Evolutionary conservation across 1,284 basidiomycete species (phyloP).

Genomic region (Pholiota adiposa): DNA sequence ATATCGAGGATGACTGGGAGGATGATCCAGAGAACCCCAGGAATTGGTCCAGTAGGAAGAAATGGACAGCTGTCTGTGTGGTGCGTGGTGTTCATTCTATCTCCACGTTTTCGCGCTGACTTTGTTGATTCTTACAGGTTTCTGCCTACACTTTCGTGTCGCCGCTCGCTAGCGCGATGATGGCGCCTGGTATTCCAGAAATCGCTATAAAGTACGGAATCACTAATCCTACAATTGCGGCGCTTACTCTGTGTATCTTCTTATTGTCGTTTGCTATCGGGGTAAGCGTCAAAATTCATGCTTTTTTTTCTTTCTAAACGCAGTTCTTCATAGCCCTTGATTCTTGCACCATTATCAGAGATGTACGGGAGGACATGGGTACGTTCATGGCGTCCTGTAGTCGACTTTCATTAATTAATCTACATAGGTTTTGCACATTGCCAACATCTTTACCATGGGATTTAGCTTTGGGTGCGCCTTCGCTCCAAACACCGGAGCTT

Average conservation of each 20-base stretch:
- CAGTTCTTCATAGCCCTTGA: slow-evolving; percentile 48
- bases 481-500: slow-evolving; percentile 55
- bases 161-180: slow-evolving; percentile 78
- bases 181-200: slow-evolving; percentile 76
- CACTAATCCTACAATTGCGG: slow-evolving; percentile 58
- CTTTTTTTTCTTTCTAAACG: not conserved
- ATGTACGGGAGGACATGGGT: slow-evolving; percentile 80
- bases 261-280: slow-evolving; percentile 77
- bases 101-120: not conserved
- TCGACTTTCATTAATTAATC: too few species aligned
- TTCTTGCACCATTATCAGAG: slow-evolving; percentile 77
- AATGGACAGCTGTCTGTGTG: slow-evolving; percentile 65
- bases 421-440: slow-evolving; percentile 61
- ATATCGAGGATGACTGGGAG: slow-evolving; percentile 63
- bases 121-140: slow-evolving; percentile 43
- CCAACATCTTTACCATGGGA: slow-evolving; percentile 64
- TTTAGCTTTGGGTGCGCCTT: slow-evolving; percentile 77
- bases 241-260: slow-evolving; percentile 74
- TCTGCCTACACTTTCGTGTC: slow-evolving; percentile 73
- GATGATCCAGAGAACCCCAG: slow-evolving; percentile 65
- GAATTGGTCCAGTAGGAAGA: slow-evolving; percentile 62
- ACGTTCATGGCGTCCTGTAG: too few species aligned
- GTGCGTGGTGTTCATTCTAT: slow-evolving; percentile 46
- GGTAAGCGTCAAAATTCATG: slow-evolving; percentile 30
- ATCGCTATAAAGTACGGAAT: slow-evolving; percentile 66